These are phyloP conservation scores for Auriscalpium microsporum DNA, from an alignment of 768 basidiomycete genomes.

Conservation along the genomic window DNA sequence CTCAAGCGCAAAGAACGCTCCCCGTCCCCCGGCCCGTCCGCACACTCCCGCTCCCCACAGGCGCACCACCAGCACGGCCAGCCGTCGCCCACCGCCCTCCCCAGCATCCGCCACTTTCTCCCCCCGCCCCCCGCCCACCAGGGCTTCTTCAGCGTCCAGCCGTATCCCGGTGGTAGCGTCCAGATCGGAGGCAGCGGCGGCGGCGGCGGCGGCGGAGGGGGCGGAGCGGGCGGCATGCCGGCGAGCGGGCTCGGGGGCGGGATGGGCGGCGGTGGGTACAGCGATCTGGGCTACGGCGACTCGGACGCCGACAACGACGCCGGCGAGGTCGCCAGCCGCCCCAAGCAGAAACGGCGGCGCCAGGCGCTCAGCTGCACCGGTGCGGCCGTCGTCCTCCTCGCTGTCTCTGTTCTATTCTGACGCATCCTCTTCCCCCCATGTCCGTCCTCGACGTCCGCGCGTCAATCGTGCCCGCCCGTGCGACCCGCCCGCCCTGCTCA, in stretches of 20 bases:
- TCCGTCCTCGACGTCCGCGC: slow-evolving; percentile 2
- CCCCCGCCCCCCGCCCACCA: slow-evolving; percentile 2
- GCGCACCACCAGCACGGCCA: neutral
- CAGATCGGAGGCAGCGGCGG: neutral
- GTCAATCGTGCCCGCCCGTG: slow-evolving; percentile 6
- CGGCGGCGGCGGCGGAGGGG: too few relatives aligned
- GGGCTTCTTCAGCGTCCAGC: neutral
- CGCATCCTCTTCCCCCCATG: too few relatives aligned
- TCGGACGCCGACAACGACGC: slow-evolving; percentile 50
- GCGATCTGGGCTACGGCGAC: slow-evolving; percentile 34
- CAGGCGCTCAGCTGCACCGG: slow-evolving; percentile 84
- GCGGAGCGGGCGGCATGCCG: neutral
- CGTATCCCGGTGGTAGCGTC: neutral
- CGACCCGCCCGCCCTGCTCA: too few relatives aligned
- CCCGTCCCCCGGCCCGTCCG: slow-evolving; percentile 5
- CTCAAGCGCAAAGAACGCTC: slow-evolving; percentile 16
- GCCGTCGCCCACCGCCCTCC: slow-evolving; percentile 13
- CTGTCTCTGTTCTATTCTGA: too few relatives aligned
- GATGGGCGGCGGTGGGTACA: neutral
- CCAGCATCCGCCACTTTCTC: slow-evolving; percentile 15
- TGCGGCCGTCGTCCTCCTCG: slow-evolving; percentile 27
- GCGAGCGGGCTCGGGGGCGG: neutral
- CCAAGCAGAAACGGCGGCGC: slow-evolving; percentile 76
- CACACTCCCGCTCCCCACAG: too few relatives aligned
- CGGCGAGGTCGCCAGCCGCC: slow-evolving; percentile 41